Evolutionary conservation across 1,284 basidiomycete species (phyloP).

Genomic region (Ustilago sp.): DNA sequence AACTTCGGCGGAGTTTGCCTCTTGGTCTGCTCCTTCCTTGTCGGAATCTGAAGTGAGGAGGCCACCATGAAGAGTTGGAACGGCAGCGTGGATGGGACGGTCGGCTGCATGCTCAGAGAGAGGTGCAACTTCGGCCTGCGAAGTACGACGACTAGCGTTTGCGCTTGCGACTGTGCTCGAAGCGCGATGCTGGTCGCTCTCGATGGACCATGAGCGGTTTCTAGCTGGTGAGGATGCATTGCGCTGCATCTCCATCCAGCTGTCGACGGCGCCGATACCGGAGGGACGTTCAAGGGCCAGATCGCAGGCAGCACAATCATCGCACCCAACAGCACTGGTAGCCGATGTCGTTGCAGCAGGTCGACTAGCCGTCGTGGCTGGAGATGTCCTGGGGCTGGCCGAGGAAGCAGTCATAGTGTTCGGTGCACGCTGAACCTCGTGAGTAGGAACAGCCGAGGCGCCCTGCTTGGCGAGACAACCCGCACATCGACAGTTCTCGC

Average conservation of each 20-base stretch:
- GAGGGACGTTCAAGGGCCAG: conserved; percentile 49
- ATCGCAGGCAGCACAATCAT: conserved; percentile 59
- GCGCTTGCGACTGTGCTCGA: neutral
- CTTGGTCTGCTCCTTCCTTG: neutral
- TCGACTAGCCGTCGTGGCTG: conserved; percentile 3
- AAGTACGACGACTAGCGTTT: conserved; percentile 12
- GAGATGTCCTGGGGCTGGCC: conserved; percentile 29
- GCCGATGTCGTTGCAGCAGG: neutral
- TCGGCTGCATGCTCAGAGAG: neutral
- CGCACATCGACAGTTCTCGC: conserved; percentile 37
- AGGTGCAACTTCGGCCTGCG: conserved; percentile 9
- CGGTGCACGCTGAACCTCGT: conserved; percentile 5
- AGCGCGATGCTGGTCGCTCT: conserved; percentile 3
- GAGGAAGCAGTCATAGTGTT: conserved; percentile 25
- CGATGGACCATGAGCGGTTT: conserved; percentile 10
- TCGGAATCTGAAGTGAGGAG: conserved; percentile 18
- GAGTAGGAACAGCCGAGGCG: neutral
- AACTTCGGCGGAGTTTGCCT: conserved; percentile 11
- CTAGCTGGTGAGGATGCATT: neutral
- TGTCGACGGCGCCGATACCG: conserved; percentile 54
- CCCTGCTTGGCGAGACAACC: conserved; percentile 37
- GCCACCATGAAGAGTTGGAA: conserved; percentile 36
- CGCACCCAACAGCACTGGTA: conserved; percentile 27
- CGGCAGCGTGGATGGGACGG: conserved; percentile 1
- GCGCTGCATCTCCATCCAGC: conserved; percentile 45